Percentiles rank a stretch among this genome's conserved stretches.
These are phyloP conservation scores for Corynespora cassiicola DNA, from an alignment of 2,329 filamentous ascomycete species.

Conservation along the genomic window DNA sequence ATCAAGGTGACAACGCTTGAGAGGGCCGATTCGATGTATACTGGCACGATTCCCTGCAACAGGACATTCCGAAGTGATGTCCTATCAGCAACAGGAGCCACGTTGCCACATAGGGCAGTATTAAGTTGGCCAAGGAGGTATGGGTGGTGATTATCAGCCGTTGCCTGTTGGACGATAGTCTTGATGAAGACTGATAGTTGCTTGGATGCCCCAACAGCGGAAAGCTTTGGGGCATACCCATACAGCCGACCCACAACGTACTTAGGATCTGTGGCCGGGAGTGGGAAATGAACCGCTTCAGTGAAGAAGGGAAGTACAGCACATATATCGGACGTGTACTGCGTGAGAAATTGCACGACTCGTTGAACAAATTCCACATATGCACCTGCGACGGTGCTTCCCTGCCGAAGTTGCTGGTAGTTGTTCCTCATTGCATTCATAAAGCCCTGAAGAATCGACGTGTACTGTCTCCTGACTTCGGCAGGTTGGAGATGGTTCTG, in stretches of 20 bases:
- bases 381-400: constrained; percentile 51
- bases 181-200: constrained; percentile 66
- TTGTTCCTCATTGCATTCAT: constrained; percentile 69
- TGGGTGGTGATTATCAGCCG: constrained; percentile 62
- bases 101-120: constrained; percentile 56
- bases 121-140: constrained; percentile 63
- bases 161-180: constrained; percentile 64
- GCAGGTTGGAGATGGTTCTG: constrained; percentile 34
- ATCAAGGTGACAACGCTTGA: constrained; percentile 57
- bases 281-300: constrained; percentile 64
- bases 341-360: constrained; percentile 65
- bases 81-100: constrained; percentile 46
- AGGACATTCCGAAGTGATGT: constrained; percentile 60
- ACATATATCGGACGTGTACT: constrained; percentile 65
- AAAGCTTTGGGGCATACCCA: constrained; percentile 63
- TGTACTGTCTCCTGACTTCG: constrained; percentile 56
- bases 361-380: constrained; percentile 69
- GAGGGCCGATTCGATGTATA: constrained; percentile 60
- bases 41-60: constrained; percentile 62
- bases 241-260: constrained; percentile 69
- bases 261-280: constrained; percentile 65
- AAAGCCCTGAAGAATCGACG: constrained; percentile 59
- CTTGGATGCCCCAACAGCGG: constrained; percentile 56
- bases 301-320: constrained; percentile 66
- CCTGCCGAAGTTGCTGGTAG: constrained; percentile 60